A percentile compares a stretch with the other conserved stretches of the same genome.
phyloP scores from a whole-genome alignment of 2,329 filamentous ascomycete species.

The Pseudopyrenochaeta lycopersici region DNA sequence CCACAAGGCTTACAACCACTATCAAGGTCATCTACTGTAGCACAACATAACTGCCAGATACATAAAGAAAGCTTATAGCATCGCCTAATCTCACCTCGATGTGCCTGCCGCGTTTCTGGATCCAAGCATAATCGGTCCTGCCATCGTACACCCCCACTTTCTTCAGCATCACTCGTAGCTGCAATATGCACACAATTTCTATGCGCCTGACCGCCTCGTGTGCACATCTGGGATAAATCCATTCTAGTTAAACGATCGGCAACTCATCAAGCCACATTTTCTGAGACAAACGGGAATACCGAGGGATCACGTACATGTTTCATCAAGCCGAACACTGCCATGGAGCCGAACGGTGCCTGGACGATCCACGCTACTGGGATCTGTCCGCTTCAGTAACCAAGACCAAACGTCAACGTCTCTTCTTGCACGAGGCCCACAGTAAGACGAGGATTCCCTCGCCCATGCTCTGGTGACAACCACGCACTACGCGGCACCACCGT shows the following conservation, averaged over 20 bases:
- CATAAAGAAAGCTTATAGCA: not conserved
- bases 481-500: conserved; percentile 3
- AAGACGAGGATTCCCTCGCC: conserved; percentile 3
- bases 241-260: conserved; percentile 1
- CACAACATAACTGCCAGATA: not conserved
- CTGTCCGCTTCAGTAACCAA: conserved; percentile 12
- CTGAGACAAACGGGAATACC: conserved; percentile 32
- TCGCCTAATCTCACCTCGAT: not conserved
- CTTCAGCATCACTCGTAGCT: not conserved
- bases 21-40: not conserved
- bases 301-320: conserved; percentile 28
- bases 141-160: not conserved
- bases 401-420: conserved; percentile 11
- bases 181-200: conserved; percentile 1
- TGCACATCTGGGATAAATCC: not conserved
- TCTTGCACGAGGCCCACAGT: conserved; percentile 8
- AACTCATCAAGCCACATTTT: conserved; percentile 16
- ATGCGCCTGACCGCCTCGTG: not conserved
- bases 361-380: conserved; percentile 21
- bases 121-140: not conserved
- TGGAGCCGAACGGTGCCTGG: conserved; percentile 17
- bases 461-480: not conserved
- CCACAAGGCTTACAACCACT: conserved; percentile 4
- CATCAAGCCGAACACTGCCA: conserved; percentile 27
- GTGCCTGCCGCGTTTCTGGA: not conserved